These are phyloP conservation scores for Plantago coronopus DNA, from an alignment of 305 asterid species.

Conservation along the genomic window DNA sequence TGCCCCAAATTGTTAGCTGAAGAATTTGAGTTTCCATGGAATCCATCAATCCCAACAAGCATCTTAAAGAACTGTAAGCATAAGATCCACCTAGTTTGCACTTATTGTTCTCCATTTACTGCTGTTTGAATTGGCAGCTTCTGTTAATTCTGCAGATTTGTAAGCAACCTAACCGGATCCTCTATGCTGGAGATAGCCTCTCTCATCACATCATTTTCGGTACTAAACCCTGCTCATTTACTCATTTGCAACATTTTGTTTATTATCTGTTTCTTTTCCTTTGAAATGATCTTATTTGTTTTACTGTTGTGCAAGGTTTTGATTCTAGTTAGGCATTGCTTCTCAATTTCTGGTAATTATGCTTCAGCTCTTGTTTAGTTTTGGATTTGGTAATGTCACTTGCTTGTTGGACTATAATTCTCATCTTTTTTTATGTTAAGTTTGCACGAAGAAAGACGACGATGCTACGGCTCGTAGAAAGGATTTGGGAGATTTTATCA, in stretches of 20 bases:
- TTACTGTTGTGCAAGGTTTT: slow-evolving; percentile 34
- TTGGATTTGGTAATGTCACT: background rate
- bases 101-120: background rate
- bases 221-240: slow-evolving; percentile 13
- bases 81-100: background rate
- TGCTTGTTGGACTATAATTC: background rate
- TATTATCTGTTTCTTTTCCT: background rate
- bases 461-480: slow-evolving; percentile 31
- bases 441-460: slow-evolving; percentile 53
- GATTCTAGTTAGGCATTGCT: slow-evolving; percentile 48
- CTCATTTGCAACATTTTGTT: background rate
- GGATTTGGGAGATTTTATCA: slow-evolving; percentile 37
- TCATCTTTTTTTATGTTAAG: slow-evolving; percentile 23
- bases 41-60: slow-evolving; percentile 58
- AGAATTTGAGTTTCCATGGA: slow-evolving; percentile 52
- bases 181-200: slow-evolving; percentile 59
- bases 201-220: slow-evolving; percentile 49
- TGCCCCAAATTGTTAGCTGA: too few species aligned
- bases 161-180: slow-evolving; percentile 79
- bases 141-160: slow-evolving; percentile 63
- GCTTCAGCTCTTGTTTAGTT: background rate
- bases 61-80: slow-evolving; percentile 71
- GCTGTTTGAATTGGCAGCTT: background rate
- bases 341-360: slow-evolving; percentile 37
- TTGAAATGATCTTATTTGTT: slow-evolving; percentile 5